Percentiles rank a stretch among this genome's conserved stretches.
Evolutionary conservation across 768 basidiomycete genomes (phyloP).

Genomic region (Cytidiella melzeri): DNA sequence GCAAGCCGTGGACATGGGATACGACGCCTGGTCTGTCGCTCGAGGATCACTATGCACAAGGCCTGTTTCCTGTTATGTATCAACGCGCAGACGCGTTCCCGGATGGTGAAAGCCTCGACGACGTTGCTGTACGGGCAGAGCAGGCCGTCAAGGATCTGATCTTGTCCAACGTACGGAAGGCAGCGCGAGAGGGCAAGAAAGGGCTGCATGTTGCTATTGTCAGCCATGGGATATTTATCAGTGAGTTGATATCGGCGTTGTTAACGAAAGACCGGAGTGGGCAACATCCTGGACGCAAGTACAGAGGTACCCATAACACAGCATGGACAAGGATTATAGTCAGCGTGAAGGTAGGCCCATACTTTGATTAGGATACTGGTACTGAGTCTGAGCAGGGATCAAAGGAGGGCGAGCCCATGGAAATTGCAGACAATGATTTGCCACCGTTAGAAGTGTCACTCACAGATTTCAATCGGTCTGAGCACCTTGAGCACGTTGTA

Average conservation of each 20-base stretch:
- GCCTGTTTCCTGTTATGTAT: slow-evolving; percentile 45
- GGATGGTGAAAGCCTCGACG: slow-evolving; percentile 65
- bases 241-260: slow-evolving; percentile 43
- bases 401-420: slow-evolving; percentile 18
- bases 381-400: slow-evolving; percentile 21
- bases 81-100: slow-evolving; percentile 51
- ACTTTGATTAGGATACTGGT: background rate
- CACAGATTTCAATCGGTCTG: slow-evolving; percentile 46
- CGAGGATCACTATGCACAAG: slow-evolving; percentile 44
- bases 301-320: slow-evolving; percentile 57
- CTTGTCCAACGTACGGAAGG: slow-evolving; percentile 47
- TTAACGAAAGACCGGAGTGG: slow-evolving; percentile 35
- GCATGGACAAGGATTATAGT: slow-evolving; percentile 59
- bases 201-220: slow-evolving; percentile 57
- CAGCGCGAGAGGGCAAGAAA: slow-evolving; percentile 31
- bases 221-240: slow-evolving; percentile 71
- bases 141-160: slow-evolving; percentile 45
- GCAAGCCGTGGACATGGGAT: slow-evolving; percentile 39
- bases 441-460: slow-evolving; percentile 39
- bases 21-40: slow-evolving; percentile 14
- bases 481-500: slow-evolving; percentile 54
- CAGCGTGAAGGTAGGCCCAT: slow-evolving; percentile 22
- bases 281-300: slow-evolving; percentile 28
- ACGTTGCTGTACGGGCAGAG: slow-evolving; percentile 52
- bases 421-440: slow-evolving; percentile 19